Evolutionary conservation across 164 flowering plant genomes (phyloP).

Genomic region (Tinospora cordifolia): DNA sequence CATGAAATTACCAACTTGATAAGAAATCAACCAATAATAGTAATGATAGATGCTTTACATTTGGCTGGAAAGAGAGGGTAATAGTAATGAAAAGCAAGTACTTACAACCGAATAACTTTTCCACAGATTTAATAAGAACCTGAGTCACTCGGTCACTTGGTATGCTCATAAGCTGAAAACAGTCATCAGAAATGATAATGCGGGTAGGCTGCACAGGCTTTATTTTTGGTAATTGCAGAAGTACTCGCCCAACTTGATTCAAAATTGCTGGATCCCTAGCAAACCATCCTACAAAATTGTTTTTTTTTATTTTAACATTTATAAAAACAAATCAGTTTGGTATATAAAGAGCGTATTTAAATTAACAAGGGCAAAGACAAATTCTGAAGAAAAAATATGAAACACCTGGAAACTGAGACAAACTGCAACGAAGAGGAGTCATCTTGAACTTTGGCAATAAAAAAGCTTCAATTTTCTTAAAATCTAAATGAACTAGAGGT

Average conservation of each 20-base stretch:
- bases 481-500: background rate
- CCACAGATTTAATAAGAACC: conserved; percentile 40
- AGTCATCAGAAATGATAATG: conserved; percentile 68
- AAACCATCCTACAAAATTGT: conserved; percentile 71
- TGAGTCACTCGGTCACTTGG: conserved; percentile 41
- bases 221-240: conserved; percentile 35
- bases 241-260: conserved; percentile 56
- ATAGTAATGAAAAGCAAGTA: conserved; percentile 2
- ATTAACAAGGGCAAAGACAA: background rate
- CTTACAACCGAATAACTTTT: conserved; percentile 71
- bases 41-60: background rate
- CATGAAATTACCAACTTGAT: background rate
- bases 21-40: background rate
- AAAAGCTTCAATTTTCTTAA: background rate
- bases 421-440: background rate
- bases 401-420: background rate
- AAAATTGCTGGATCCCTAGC: conserved; percentile 66
- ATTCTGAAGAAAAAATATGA: background rate
- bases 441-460: background rate
- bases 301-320: background rate
- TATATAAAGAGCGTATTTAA: background rate
- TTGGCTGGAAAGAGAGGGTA: background rate
- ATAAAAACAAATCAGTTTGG: background rate
- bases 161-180: conserved; percentile 57
- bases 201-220: conserved; percentile 32